Percentiles rank a stretch among this genome's conserved stretches.
phyloP scores from a whole-genome alignment of 805 yeast genomes.

The Blastobotrys peoriensis region DNA sequence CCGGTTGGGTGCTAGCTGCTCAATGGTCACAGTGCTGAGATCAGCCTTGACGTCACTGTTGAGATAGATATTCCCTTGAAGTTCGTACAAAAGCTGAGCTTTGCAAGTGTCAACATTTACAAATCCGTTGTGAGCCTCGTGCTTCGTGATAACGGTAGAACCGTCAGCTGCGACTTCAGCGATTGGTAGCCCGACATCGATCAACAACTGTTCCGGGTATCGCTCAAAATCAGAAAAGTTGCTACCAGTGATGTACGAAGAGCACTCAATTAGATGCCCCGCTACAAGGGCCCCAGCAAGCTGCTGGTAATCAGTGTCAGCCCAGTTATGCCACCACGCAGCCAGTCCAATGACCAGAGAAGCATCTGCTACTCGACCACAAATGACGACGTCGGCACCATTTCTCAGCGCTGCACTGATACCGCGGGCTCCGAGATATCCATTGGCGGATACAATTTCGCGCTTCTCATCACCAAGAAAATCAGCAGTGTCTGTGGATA shows the following conservation, averaged over 20 bases:
- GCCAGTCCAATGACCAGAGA: constrained; percentile 22
- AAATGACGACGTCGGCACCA: constrained; percentile 23
- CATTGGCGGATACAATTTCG: constrained; percentile 14
- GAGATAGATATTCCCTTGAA: constrained; percentile 24
- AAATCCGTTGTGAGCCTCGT: constrained; percentile 16
- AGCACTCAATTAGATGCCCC: constrained; percentile 24
- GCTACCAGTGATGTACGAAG: constrained; percentile 21
- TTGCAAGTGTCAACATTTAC: constrained; percentile 18
- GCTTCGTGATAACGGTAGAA: constrained; percentile 21
- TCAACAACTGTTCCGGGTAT: constrained; percentile 11
- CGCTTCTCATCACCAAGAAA: constrained; percentile 1
- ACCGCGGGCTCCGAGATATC: constrained; percentile 20
- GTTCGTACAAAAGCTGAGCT: constrained; percentile 22
- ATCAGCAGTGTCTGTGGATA: background rate
- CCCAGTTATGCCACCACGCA: constrained; percentile 24
- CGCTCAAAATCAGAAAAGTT: constrained; percentile 21
- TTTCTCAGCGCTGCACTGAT: constrained; percentile 17
- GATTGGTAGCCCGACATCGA: constrained; percentile 21
- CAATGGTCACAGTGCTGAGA: constrained; percentile 11
- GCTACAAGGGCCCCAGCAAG: constrained; percentile 23
- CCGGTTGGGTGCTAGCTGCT: constrained; percentile 1
- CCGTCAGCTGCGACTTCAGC: constrained; percentile 21
- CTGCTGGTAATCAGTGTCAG: constrained; percentile 15
- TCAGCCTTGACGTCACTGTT: constrained; percentile 23
- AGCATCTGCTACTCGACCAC: constrained; percentile 23